A percentile compares a stretch with the other conserved stretches of the same genome.
phyloP scores from a whole-genome alignment of 2,329 filamentous ascomycete species.

The Aureobasidium melanogenum region DNA sequence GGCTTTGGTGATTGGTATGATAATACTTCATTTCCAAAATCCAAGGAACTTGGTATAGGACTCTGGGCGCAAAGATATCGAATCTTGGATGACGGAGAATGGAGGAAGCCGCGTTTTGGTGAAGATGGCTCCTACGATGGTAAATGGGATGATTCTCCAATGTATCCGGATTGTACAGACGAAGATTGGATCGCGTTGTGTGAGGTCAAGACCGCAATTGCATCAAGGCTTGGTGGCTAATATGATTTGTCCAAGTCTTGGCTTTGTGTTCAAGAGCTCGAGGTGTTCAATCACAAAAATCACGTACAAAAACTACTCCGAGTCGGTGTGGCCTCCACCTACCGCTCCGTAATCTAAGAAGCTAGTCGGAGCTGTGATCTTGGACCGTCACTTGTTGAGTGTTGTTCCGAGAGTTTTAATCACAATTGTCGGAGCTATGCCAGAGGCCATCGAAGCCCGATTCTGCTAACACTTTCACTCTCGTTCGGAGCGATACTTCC shows the following conservation, averaged over 20 bases:
- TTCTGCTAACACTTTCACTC: background rate
- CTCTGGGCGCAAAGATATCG: slow-evolving; percentile 6
- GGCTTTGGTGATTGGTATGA: slow-evolving; percentile 7
- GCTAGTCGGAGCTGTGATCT: background rate
- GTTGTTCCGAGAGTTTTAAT: too few species aligned
- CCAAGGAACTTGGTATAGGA: background rate
- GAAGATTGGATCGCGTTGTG: slow-evolving; percentile 5
- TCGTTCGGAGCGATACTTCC: background rate
- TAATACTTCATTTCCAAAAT: background rate
- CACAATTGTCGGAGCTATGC: background rate
- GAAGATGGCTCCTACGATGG: background rate
- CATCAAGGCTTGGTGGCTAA: background rate
- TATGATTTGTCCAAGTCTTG: too few species aligned
- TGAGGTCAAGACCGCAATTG: background rate
- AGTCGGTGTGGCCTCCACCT: background rate
- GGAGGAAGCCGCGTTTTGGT: background rate
- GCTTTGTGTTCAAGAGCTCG: background rate
- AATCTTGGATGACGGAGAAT: background rate
- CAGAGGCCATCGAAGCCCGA: background rate
- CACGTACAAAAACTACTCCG: background rate
- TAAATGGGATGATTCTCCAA: background rate
- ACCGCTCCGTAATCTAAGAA: too few species aligned
- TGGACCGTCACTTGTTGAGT: too few species aligned
- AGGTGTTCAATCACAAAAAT: background rate
- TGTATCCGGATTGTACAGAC: slow-evolving; percentile 7